phyloP scores from a whole-genome alignment of 2,329 filamentous ascomycete species.

The Phialophora chinensis region DNA sequence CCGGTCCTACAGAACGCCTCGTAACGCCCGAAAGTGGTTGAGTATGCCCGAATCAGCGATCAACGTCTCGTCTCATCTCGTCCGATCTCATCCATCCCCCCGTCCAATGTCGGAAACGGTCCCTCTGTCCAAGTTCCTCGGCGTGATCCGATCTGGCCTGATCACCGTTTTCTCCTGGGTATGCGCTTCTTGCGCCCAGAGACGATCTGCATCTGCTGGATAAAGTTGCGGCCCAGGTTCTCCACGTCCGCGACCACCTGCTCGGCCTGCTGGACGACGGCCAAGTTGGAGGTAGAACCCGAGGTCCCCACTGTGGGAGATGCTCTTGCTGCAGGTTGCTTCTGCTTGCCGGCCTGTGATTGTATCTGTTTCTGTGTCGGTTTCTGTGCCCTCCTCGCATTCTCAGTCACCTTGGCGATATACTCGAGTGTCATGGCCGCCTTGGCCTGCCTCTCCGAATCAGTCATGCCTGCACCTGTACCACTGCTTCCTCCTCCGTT shows the following conservation, averaged over 20 bases:
- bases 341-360: neutral
- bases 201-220: conserved; percentile 17
- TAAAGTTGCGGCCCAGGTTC: conserved; percentile 14
- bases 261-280: conserved; percentile 8
- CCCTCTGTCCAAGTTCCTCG: neutral
- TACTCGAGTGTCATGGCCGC: neutral
- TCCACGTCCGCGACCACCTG: conserved; percentile 16
- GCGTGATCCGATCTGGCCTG: neutral
- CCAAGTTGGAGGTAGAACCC: neutral
- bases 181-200: conserved; percentile 19
- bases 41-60: neutral
- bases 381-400: neutral
- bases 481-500: neutral
- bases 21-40: neutral
- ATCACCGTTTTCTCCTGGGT: conserved; percentile 18
- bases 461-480: neutral
- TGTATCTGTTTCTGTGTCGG: neutral
- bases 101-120: neutral
- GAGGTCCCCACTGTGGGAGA: neutral
- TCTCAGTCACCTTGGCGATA: neutral
- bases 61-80: neutral
- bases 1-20: neutral
- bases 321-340: neutral
- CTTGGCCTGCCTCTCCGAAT: neutral
- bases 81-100: neutral